Conservation (phyloP, 768 basidiomycete genomes). For the Hygrophoropsis aurantiaca region DNA sequence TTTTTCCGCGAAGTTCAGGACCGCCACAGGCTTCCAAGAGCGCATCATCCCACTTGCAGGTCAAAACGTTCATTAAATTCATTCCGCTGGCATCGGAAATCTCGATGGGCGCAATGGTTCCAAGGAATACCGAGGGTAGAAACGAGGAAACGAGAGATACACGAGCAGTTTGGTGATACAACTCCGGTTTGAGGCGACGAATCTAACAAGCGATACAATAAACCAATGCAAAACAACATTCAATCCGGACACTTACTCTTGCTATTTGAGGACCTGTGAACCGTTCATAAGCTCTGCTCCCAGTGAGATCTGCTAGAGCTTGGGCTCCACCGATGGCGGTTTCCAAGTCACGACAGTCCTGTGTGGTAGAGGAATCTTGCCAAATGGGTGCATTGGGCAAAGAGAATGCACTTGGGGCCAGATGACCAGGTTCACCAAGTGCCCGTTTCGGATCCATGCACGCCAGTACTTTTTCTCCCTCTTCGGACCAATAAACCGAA, state of each 20-base stretch:
- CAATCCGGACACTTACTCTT: constrained; percentile 44
- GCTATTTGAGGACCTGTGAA: constrained; percentile 88
- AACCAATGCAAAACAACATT: background rate
- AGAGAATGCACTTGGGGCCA: constrained; percentile 67
- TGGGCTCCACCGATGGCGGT: constrained; percentile 67
- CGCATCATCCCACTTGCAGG: constrained; percentile 70
- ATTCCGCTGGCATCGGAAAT: constrained; percentile 89
- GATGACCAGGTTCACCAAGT: constrained; percentile 49
- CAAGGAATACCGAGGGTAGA: constrained; percentile 79
- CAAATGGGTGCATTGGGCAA: constrained; percentile 74
- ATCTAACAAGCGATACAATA: constrained; percentile 41
- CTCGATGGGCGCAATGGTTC: constrained; percentile 76
- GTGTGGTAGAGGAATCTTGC: constrained; percentile 86
- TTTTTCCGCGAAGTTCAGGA: constrained; percentile 59
- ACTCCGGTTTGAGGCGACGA: constrained; percentile 48
- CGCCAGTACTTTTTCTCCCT: constrained; percentile 51
- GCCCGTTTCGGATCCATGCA: constrained; percentile 50
- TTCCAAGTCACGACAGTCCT: constrained; percentile 71
- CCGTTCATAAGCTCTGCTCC: constrained; percentile 82
- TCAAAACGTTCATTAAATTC: constrained; percentile 81
- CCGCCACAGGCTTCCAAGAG: constrained; percentile 72
- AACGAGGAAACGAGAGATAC: constrained; percentile 85
- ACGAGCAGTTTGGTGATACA: constrained; percentile 58
- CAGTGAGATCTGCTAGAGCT: constrained; percentile 70
- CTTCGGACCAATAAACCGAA: constrained; percentile 76